Evolutionary conservation across 2,329 filamentous ascomycete genomes (phyloP), one percentile per base, ranked within the genome.

Genomic region (Rhynchosporium agropyri): DNA sequence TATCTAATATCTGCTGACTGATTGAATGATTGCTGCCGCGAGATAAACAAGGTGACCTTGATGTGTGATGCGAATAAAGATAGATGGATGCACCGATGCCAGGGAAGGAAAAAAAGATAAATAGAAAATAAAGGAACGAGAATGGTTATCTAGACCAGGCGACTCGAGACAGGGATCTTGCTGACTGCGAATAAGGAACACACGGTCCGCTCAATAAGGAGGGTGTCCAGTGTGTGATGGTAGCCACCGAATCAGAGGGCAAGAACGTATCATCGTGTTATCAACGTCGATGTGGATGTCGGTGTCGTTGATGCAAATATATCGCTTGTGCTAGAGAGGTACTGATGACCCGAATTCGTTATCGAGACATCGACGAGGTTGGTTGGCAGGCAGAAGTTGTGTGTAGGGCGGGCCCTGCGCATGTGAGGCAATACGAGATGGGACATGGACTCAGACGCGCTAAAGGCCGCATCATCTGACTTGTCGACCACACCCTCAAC

Each of bases 401-500:
- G 64, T 55, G 62, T 61, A 56, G 12, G 42, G 42, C 15, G 20
- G 20, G 20, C 20, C 20, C 43, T 64, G 64, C 55, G 63, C 64
- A 64, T 64, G 67, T 69, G 67, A 69, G 67, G 58, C 63, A 65
- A 67, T 68, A 67, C 67, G 67, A 69, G 64, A 63, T 63, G 36
- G 43, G 58, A 53, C 48, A 48, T 60, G 64, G 65, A 53, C 65
- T 13, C 45, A 56, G 49, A 45, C 57, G 67, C 69, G 66, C 69
- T 67, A 66, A 63, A 43, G 46, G 29, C 42, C 45, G 50, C 63
- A 65, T 63, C 69, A 63, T 69, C 69, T 73, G 71, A 73, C 59
- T 59, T 51, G 62, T 42, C 58, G 65, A 66, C 65, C 64, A 72
- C 71, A 71, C 71, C 71, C 71, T 70, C 69, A 67, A 46, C 53